Percentiles rank a stretch among this genome's conserved stretches.
phyloP scores from a whole-genome alignment of 169 alveolate genomes.

The Amoebophrya sp. region DNA sequence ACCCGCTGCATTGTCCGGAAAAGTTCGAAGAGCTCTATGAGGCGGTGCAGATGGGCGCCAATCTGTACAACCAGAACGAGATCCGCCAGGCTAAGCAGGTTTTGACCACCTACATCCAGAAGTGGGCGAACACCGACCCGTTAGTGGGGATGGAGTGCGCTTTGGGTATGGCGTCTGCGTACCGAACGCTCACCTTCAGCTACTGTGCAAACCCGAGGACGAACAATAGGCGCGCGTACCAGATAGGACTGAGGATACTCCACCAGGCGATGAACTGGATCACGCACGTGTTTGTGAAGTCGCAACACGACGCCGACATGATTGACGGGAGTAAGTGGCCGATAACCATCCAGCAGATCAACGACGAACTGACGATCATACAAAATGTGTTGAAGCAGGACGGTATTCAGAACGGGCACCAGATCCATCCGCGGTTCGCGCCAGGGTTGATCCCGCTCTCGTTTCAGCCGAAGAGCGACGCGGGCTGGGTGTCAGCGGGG shows the following conservation, averaged over 20 bases:
- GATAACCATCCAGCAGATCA: slow-evolving; percentile 32
- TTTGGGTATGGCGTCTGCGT: slow-evolving; percentile 31
- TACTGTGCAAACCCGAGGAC: neutral
- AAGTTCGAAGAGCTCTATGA: neutral
- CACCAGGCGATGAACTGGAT: slow-evolving; percentile 31
- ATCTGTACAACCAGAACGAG: neutral
- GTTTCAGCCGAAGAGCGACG: neutral
- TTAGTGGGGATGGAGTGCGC: slow-evolving; percentile 20
- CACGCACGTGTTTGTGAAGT: slow-evolving; percentile 26
- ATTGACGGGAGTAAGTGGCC: slow-evolving; percentile 29
- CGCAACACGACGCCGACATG: slow-evolving; percentile 25
- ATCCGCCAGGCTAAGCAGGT: neutral
- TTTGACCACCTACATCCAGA: neutral
- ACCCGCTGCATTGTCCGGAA: neutral
- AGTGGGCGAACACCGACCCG: slow-evolving; percentile 20
- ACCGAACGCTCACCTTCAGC: neutral
- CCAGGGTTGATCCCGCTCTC: neutral
- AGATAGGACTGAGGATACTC: neutral
- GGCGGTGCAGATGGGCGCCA: slow-evolving; percentile 19
- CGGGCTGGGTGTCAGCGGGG: neutral
- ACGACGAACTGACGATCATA: slow-evolving; percentile 21
- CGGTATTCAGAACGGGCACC: neutral
- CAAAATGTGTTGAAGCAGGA: slow-evolving; percentile 20
- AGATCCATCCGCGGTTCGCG: neutral
- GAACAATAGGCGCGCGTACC: neutral